These are phyloP conservation scores for Heterobasidion occidentale DNA, from an alignment of 1,284 basidiomycete species.

Conservation along the genomic window DNA sequence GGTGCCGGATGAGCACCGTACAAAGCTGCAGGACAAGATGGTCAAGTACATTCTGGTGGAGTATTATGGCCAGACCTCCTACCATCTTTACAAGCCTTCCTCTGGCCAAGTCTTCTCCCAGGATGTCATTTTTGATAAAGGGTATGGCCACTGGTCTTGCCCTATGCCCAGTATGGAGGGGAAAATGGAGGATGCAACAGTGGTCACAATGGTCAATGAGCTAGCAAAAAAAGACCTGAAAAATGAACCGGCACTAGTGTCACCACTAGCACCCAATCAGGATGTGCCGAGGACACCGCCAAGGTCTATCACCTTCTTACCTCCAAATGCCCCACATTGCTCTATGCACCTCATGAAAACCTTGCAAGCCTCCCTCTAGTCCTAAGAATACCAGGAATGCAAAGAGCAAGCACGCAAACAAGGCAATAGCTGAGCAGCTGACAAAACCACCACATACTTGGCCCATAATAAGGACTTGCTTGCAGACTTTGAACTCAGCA, in stretches of 20 bases:
- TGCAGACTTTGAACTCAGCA: background rate
- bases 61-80: background rate
- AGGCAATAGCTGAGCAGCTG: background rate
- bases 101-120: background rate
- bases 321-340: too few relatives aligned
- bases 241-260: background rate
- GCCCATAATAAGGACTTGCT: background rate
- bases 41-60: background rate
- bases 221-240: background rate
- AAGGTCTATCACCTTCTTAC: background rate
- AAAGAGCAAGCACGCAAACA: background rate
- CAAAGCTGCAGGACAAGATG: background rate
- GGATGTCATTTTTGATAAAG: background rate
- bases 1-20: background rate
- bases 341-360: background rate
- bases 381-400: background rate
- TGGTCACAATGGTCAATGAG: background rate
- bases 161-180: background rate
- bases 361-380: background rate
- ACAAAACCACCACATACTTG: background rate
- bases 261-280: background rate
- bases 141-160: background rate
- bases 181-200: background rate
- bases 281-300: background rate
- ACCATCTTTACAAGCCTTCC: background rate